Conservation (phyloP, 2,329 filamentous ascomycete species). For the Ilyonectria destructans region DNA sequence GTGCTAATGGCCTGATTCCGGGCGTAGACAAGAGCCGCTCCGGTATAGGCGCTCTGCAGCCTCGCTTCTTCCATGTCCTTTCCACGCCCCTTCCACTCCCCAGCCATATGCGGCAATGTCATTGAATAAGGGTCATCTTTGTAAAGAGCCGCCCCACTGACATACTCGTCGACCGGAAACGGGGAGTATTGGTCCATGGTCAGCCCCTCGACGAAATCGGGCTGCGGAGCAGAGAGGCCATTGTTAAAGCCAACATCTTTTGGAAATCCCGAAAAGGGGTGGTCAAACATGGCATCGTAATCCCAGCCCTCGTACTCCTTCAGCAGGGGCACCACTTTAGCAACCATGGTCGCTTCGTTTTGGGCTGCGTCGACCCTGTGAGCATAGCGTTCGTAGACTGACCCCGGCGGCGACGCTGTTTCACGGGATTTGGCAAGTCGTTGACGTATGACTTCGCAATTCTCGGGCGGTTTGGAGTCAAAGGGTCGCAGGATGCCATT, state of each 20-base stretch:
- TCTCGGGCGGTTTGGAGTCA: neutral
- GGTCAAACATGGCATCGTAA: constrained; percentile 27
- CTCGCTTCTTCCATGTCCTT: constrained; percentile 36
- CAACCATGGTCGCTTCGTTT: neutral
- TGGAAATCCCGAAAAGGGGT: constrained; percentile 41
- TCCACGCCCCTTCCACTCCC: constrained; percentile 42
- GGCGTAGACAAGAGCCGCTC: constrained; percentile 49
- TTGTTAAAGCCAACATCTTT: constrained; percentile 49
- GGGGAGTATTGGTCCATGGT: constrained; percentile 16
- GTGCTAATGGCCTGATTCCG: constrained; percentile 46
- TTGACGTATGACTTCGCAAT: neutral
- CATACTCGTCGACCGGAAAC: constrained; percentile 29
- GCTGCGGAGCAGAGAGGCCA: constrained; percentile 46
- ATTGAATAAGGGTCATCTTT: constrained; percentile 40
- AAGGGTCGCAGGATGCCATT: neutral
- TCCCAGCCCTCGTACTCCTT: constrained; percentile 28
- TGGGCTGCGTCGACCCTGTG: neutral
- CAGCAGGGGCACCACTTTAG: constrained; percentile 22
- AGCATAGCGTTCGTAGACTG: neutral
- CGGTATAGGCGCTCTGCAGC: constrained; percentile 44
- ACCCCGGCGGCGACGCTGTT: neutral
- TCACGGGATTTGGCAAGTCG: neutral
- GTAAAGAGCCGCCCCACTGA: constrained; percentile 41
- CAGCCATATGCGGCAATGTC: constrained; percentile 49
- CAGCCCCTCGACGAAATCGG: constrained; percentile 50